phyloP scores from a whole-genome alignment of 169 alveolate genomes.

The Toxoplasma gondii region DNA sequence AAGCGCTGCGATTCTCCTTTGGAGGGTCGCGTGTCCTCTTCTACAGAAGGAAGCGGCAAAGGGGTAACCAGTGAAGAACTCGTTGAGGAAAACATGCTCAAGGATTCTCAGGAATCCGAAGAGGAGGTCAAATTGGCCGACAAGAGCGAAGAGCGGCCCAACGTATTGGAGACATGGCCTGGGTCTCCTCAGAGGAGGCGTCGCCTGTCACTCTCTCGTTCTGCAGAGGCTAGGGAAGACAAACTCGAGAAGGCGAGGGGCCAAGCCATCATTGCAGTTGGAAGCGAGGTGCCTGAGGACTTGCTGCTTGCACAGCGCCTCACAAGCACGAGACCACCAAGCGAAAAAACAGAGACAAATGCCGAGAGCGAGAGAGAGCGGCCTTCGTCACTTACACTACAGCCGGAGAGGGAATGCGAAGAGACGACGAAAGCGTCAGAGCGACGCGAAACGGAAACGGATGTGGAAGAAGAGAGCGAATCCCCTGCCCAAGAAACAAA shows the following conservation, averaged over 20 bases:
- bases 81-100: too few relatives aligned
- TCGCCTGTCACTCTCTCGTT: neutral
- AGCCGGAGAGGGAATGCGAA: neutral
- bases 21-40: too few relatives aligned
- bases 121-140: too few relatives aligned
- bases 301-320: too few relatives aligned
- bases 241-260: neutral
- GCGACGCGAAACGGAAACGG: neutral
- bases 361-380: neutral
- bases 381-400: neutral
- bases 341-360: too few relatives aligned
- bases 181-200: neutral
- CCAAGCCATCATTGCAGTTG: neutral
- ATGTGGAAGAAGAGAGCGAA: neutral
- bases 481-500: neutral
- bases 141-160: too few relatives aligned
- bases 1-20: too few relatives aligned
- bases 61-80: too few relatives aligned
- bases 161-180: too few relatives aligned
- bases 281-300: neutral
- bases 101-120: too few relatives aligned
- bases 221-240: constrained; percentile 25
- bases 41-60: too few relatives aligned
- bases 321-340: too few relatives aligned
- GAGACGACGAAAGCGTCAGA: neutral